Evolutionary conservation across 768 basidiomycete species (phyloP), one percentile per base, ranked within the genome.

Genomic region (Cyathus striatus): DNA sequence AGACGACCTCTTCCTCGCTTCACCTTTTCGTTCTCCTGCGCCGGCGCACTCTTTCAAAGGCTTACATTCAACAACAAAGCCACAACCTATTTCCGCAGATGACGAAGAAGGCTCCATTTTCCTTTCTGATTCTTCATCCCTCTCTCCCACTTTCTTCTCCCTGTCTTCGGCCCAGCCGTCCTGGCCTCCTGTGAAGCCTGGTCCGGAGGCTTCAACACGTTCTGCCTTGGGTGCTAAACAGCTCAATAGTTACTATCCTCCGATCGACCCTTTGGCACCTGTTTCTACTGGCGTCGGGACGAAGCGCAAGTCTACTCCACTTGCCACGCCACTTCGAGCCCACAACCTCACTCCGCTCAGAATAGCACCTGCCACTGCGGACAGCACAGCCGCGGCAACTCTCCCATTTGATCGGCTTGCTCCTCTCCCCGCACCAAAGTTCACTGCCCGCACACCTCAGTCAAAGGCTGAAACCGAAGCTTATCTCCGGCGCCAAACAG

Each of bases 261-360:
- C 10, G 16, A 20, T 9, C n/a, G 2, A 12, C 22, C 14, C n/a
- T 7, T 47, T 58, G 21, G 33, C 48, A 35, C 54, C 62, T 17
- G 40, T 53, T 3, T 61, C 60, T 10, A 51, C 68, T 26, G 69
- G 71, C 10, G 63, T 72, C 2, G 81, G 82, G 30, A 79, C 75
- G 1, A 86, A 86, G 59, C 79, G 84, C 54, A 86, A 86, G 57
- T 79, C 81, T 4, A 69, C 66, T 35, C 64, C 63, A 40, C 71
- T 60, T 49, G 65, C 67, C 33, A 86, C 83, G 7, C 83, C 83
- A 3, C 69, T 79, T 7, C 74, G 74, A 16, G 68, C 67, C 12
- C 71, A 74, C 25, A 66, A 64, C 26, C 65, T 75, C 38, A 69
- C 71, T 23, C 66, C 79, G 48, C 63, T 78, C 45, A 56, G 76